phyloP scores from a whole-genome alignment of 2,329 filamentous ascomycete species.

The Alternaria sp. region DNA sequence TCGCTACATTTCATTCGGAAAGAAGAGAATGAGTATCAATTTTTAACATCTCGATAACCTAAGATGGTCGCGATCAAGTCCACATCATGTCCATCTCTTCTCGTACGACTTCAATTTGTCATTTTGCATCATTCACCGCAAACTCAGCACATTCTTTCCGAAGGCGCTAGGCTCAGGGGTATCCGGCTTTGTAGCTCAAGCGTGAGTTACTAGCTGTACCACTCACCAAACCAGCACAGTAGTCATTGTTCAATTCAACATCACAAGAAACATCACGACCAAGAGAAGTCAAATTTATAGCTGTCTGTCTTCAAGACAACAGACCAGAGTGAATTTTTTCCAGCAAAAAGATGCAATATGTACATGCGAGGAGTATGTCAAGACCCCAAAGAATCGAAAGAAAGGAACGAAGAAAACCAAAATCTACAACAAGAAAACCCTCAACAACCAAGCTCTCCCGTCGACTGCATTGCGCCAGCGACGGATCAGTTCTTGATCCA shows the following conservation, averaged over 20 bases:
- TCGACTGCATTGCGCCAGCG: background rate
- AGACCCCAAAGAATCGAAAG: background rate
- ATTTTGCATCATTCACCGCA: no score
- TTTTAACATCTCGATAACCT: background rate
- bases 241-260: background rate
- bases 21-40: no score
- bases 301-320: background rate
- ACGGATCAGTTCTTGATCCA: background rate
- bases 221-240: no score
- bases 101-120: no score
- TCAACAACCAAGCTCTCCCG: background rate
- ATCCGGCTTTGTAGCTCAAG: no score
- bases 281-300: background rate
- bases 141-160: no score
- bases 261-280: background rate
- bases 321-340: background rate
- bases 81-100: background rate
- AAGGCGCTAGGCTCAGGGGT: no score
- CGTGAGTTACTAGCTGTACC: background rate
- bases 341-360: slow-evolving; percentile 1
- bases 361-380: slow-evolving; percentile 5
- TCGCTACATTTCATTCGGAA: no score
- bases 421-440: background rate
- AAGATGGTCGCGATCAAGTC: background rate
- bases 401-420: background rate